Evolutionary conservation across 306 rosid species (phyloP), one percentile per base, ranked within the genome.

Genomic region (Oemleria cerasiformis): DNA sequence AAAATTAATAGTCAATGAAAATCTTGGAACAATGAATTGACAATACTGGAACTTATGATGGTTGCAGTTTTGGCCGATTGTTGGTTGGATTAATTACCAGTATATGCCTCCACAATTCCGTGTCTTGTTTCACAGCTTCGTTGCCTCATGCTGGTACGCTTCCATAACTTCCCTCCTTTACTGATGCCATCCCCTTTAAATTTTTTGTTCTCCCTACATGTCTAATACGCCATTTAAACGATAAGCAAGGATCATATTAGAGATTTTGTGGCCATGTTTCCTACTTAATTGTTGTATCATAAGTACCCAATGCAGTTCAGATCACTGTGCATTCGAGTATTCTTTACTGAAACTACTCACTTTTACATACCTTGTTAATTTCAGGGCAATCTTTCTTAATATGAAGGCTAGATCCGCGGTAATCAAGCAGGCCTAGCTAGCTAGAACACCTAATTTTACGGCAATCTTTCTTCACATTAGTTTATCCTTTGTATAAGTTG

Each of bases 51-150:
- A 63, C n/a, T 48, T 57, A 5, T 71, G 49, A 61, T 65, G 65
- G 70, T 17, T 78, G 87, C 92, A 93, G 97, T 88, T 93, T 78
- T 90, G 97, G 97, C 98, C 98, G 13, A 70, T 93, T 9, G 96
- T 93, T 79, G 92, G 88, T 62, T 90, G 97, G 98, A 77, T 93
- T 78, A 93, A 90, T 85, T 93, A 93, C 89, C 96, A 86, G 77
- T 93, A 88, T 65, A 87, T 93, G 89, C 98, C 98, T 48, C 21
- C 72, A 77, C 97, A 93, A 76, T 76, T 90, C 49, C 92, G 97
- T 5, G 98, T 90, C 78, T 14, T 90, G 73, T 93, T 93, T 82
- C 96, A 87, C 75, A 90, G 89, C 76, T 78, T 77, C 21, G 80
- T 80, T 67, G 96, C 78, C 72, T 71, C 98, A 0, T 93, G 94